Conservation (phyloP, 1,284 basidiomycete genomes). For the Austropuccinia psidii region DNA sequence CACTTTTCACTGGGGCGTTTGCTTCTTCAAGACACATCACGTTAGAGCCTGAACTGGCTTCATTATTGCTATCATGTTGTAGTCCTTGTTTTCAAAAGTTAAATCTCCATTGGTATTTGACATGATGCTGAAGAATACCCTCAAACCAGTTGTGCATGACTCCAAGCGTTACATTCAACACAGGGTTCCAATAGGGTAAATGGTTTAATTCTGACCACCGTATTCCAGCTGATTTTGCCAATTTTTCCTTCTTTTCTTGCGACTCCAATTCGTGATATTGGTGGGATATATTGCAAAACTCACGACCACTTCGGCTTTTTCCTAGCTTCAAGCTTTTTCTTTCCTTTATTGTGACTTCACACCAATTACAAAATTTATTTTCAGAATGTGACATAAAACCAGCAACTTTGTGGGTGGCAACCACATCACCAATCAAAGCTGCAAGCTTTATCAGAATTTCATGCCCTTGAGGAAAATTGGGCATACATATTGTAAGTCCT, state of each 20-base stretch:
- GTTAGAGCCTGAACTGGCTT: too few species aligned
- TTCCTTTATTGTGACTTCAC: neutral
- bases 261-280: neutral
- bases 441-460: neutral
- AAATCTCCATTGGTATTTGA: constrained; percentile 6
- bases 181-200: constrained; percentile 6
- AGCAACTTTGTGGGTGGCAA: neutral
- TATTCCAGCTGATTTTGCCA: neutral
- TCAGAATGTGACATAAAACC: neutral
- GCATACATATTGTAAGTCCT: neutral
- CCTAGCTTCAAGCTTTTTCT: too few species aligned
- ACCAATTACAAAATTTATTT: neutral
- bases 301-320: too few species aligned
- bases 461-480: neutral
- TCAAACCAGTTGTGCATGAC: constrained; percentile 29
- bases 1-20: too few species aligned
- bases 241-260: neutral
- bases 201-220: constrained; percentile 20
- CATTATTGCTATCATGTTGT: too few species aligned
- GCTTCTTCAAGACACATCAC: too few species aligned
- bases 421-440: neutral
- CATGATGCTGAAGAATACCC: constrained; percentile 7
- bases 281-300: neutral
- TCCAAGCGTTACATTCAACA: neutral
- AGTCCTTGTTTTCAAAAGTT: too few species aligned